These are phyloP conservation scores for Botrytis sinoallii DNA, from an alignment of 2,329 filamentous ascomycete species.

Conservation along the genomic window DNA sequence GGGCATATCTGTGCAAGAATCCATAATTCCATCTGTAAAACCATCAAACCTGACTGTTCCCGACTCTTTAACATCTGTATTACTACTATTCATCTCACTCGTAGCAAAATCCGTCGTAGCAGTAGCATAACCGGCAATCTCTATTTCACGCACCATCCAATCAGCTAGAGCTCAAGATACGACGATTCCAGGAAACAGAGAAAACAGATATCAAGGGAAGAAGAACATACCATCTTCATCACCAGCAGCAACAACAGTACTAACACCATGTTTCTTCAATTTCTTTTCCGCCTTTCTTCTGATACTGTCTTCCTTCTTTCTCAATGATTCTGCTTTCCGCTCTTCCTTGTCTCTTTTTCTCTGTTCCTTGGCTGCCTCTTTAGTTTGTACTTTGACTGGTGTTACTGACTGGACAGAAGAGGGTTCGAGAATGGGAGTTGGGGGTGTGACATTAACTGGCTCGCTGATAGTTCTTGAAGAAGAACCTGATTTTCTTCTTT, in stretches of 20 bases:
- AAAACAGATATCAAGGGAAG: background rate
- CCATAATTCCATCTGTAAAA: background rate
- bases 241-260: background rate
- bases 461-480: background rate
- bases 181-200: background rate
- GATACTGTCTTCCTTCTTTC: background rate
- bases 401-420: background rate
- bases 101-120: background rate
- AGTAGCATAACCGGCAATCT: background rate
- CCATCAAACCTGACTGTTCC: background rate
- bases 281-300: background rate
- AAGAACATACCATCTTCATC: background rate
- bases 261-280: background rate
- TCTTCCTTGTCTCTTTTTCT: conserved; percentile 29
- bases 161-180: background rate
- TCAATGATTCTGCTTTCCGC: conserved; percentile 25
- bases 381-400: conserved; percentile 16
- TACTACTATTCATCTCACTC: background rate
- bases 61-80: background rate
- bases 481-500: background rate
- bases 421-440: background rate
- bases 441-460: background rate
- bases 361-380: conserved; percentile 26
- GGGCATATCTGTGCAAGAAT: background rate
- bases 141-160: background rate